Base-by-base conservation (phyloP, 768 basidiomycete species). In the Tricholomella constricta region DNA sequence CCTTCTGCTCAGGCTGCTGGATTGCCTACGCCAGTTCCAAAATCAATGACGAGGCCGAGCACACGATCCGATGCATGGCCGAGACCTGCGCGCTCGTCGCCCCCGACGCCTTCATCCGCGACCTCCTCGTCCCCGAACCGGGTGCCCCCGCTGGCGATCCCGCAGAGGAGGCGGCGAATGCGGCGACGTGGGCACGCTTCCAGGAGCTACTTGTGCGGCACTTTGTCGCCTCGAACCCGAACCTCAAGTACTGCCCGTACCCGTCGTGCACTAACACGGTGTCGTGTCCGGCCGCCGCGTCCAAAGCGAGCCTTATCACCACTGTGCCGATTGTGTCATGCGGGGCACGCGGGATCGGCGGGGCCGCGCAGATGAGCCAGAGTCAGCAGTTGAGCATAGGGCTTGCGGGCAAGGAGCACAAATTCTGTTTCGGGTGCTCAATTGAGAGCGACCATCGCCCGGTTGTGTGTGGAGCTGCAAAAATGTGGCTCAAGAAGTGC, bases 401-500 rank as follows among this genome's bases (percentile, higher is more conserved):
- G 22, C 20, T 68, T 58, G 52, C 67, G 54, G 68, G 71, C 58
- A 80, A 77, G 64, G 79, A 81, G 46, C 89, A 95, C 69, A 81
- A 81, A 51, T 96, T 98, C 69, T 99, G 97, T 71, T 99, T 99
- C 64, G 96, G 97, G 6, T 99, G 97, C 66, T 72, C 84, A 38
- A 82, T 93, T 59, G 89, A 94, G 63, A 82, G 79, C 58, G 94
- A 96, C 67, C 97, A 99, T 66, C 82, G 93, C 26, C 97, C 97
- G 0, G 85, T 97, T 38, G 80, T 97, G 43, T 99, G 97, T 69
- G 77, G 72, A 5, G 88, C 95, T 20, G 91, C 94, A 57, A 86
- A 80, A 76, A 81, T 94, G 78, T 99, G 97, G 97, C 72, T 95
- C 63, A 91, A 89, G 82, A 98, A 99, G 72, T 98, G 97, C 71